Evolutionary conservation across 345 rosid genomes (phyloP), one percentile per base, ranked within the genome.

Genomic region (Eucalyptus tenuipes): DNA sequence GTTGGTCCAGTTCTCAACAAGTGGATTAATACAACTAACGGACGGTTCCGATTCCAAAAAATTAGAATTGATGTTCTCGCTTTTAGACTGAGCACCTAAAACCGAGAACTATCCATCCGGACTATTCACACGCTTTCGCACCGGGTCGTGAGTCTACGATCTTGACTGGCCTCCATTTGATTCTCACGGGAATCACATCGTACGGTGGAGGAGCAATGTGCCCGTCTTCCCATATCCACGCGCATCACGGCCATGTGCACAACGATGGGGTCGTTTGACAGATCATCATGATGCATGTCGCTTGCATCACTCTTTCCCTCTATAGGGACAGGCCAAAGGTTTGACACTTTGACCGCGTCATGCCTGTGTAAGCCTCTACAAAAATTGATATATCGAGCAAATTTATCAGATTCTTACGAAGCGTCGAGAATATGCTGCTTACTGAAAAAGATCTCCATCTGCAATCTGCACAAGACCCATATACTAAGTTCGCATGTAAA

Each of bases 21-120:
- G 13, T 47, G 4, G 13, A 7, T 52, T 0, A 8, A 7, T 52
- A 5, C 10, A 52, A 52, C 2, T 8, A 18, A 52, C 4, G 0
- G 10, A 52, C 2, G 0, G 4, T 52, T 2, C 0, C 10, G 4
- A 52, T 18, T 7, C 8, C 57, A 52, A 52, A 18, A 18, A 52
- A 18, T 7, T 7, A 1, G 0, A 52, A 52, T 18, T 18, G 55
- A 52, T 52, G 7, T 18, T 18, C 55, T 52, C 1, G 24, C 18
- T 52, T 18, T 16, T 50, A 17, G 22, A 17, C 55, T 50, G 55
- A 50, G 55, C 0, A 52, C 55, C 55, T 52, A 52, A 52, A 52
- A 7, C 55, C 55, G 24, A 52, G 55, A 52, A 52, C 10, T 52
- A 24, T 52, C 4, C 55, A 52, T 52, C 4, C 24, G 55, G 55